Base-by-base conservation (phyloP, 257 asterid genomes). In the Gentiana straminea region DNA sequence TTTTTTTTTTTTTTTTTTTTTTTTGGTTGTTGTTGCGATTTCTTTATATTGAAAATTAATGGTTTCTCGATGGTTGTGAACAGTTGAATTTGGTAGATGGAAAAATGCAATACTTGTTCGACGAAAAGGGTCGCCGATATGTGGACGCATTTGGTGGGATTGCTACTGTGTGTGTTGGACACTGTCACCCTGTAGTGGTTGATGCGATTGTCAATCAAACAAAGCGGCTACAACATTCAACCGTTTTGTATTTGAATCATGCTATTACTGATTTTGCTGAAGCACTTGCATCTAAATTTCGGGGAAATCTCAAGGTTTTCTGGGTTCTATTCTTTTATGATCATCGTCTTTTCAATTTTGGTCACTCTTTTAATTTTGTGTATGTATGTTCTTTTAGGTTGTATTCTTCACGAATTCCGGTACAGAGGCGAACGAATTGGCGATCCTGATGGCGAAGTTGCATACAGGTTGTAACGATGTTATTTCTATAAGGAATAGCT, bases 391-490 rank as follows among this genome's bases (percentile, higher is more conserved):
- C 52, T 51, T 52, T 35, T n/a, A 91, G 95, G 96, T 91, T 43
- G 92, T 83, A 55, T 91, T 82, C 79, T 87, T 91, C 68, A 91
- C 95, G 4, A 91, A 91, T 74, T 91, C 98, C 8, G 98, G 95
- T 68, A 91, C 98, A 0, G 96, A 91, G 74, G 98, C 95, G 4
- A 91, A 91, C 50, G 98, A 91, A 72, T 75, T 87, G 70, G 98
- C 96, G 32, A 59, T 91, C 70, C 33, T 91, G 86, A 87, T 91
- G 95, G 81, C 98, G 0, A 70, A 86, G 39, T 61, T 87, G 61
- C 77, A 91, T 67, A 81, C 93, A 0, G 78, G 90, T 3, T 81
- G 84, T 66, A 82, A 84, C 3, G 98, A 87, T 59, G 81, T 91
- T 45, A 73, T 91, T 34, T 84, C 98, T 9, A 48, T 91, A 24